Evolutionary conservation across 495 filamentous ascomycete species (phyloP).

Genomic region (Bathelium albidoporum): DNA sequence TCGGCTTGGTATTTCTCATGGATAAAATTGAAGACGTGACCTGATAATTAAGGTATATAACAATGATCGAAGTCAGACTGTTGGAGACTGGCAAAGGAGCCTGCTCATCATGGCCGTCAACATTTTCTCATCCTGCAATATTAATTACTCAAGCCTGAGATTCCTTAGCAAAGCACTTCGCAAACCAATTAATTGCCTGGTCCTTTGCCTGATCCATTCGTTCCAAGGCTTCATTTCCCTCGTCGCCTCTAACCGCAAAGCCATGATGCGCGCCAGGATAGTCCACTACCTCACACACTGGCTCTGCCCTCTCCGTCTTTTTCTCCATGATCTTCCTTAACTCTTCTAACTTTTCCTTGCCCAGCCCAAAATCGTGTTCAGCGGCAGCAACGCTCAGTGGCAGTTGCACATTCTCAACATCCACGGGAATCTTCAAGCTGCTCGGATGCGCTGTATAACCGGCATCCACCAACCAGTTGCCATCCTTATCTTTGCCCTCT

Average conservation of each 20-base stretch:
- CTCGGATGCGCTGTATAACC: conserved; percentile 48
- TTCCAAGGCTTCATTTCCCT: conserved; percentile 32
- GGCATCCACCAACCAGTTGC: conserved; percentile 38
- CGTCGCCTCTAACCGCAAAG: conserved; percentile 46
- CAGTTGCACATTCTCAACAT: conserved; percentile 41
- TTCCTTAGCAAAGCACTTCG: conserved; percentile 24
- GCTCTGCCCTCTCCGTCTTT: conserved; percentile 30
- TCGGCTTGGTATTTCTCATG: no score
- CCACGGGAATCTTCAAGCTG: conserved; percentile 40
- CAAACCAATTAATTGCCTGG: conserved; percentile 49
- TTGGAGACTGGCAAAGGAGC: no score
- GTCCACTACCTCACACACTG: conserved; percentile 39
- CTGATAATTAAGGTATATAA: no score
- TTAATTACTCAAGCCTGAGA: not conserved
- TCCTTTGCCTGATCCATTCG: conserved; percentile 38
- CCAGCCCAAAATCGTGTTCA: conserved; percentile 40
- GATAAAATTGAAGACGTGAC: no score
- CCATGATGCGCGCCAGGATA: conserved; percentile 51
- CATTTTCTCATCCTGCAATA: not conserved
- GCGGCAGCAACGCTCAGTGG: conserved; percentile 49
- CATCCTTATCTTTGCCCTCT: conserved; percentile 18
- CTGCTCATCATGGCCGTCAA: not conserved
- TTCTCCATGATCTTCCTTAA: conserved; percentile 36
- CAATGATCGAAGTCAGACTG: no score
- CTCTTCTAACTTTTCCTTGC: conserved; percentile 29